phyloP scores from a whole-genome alignment of 2,329 filamentous ascomycete species.

The Ophiocordyceps camponoti-rufipedis region DNA sequence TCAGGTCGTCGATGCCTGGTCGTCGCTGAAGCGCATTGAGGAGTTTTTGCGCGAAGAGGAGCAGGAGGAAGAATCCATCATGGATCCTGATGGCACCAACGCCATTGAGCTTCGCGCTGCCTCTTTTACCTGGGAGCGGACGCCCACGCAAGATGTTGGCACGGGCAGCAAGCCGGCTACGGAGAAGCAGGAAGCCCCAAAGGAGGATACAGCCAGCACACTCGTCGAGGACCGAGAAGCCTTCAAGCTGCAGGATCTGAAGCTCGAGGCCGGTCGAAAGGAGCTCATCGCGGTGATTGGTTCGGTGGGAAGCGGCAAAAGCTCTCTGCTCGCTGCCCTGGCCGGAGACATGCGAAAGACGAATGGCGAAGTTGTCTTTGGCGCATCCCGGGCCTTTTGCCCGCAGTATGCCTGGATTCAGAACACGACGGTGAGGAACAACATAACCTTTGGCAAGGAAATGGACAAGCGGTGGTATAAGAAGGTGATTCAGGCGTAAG shows the following conservation, averaged over 20 bases:
- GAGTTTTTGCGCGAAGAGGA: conserved; percentile 82
- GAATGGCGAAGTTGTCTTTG: conserved; percentile 51
- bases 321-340: conserved; percentile 68
- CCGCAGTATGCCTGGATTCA: conserved; percentile 98
- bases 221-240: conserved; percentile 42
- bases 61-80: conserved; percentile 47
- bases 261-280: conserved; percentile 50
- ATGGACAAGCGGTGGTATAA: conserved; percentile 65
- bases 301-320: conserved; percentile 80
- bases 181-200: conserved; percentile 16
- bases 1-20: conserved; percentile 77
- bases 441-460: conserved; percentile 77
- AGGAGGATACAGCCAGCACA: conserved; percentile 33
- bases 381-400: conserved; percentile 73
- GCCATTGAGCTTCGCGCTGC: conserved; percentile 56
- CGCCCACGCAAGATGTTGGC: conserved; percentile 26
- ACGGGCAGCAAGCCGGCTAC: conserved; percentile 11
- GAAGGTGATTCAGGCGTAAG: conserved; percentile 58
- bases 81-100: conserved; percentile 37
- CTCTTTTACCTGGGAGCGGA: conserved; percentile 75
- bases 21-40: conserved; percentile 69
- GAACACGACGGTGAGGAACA: conserved; percentile 70
- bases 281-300: conserved; percentile 78
- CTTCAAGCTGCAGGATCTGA: conserved; percentile 53
- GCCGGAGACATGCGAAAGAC: conserved; percentile 90